Percentiles rank a stretch among this genome's conserved stretches.
Conservation (phyloP, 306 rosid species). For the Lotus japonicus region DNA sequence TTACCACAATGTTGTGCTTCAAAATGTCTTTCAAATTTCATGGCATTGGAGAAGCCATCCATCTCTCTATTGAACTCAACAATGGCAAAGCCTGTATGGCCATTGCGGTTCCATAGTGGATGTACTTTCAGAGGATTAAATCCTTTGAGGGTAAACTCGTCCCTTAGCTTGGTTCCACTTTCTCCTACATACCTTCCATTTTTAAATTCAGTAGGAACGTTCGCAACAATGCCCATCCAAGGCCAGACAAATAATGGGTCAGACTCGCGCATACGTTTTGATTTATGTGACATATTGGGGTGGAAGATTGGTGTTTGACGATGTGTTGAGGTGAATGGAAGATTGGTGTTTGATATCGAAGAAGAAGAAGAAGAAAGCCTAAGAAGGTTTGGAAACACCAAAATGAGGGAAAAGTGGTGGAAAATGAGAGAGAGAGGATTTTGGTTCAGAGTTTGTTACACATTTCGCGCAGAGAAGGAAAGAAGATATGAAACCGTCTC, state of each 20-base stretch:
- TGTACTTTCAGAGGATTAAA: slow-evolving; percentile 62
- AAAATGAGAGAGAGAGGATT: too few relatives aligned
- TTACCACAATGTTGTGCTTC: slow-evolving; percentile 44
- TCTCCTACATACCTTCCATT: slow-evolving; percentile 50
- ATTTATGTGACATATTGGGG: too few relatives aligned
- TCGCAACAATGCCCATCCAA: slow-evolving; percentile 67
- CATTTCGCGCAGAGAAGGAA: too few relatives aligned
- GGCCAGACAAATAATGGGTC: slow-evolving; percentile 59
- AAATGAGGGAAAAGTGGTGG: too few relatives aligned
- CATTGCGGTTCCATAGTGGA: slow-evolving; percentile 52
- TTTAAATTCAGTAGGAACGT: slow-evolving; percentile 38
- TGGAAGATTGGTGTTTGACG: too few relatives aligned
- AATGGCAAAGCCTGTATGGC: slow-evolving; percentile 72
- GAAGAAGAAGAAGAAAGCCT: too few relatives aligned
- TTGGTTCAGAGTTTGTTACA: too few relatives aligned
- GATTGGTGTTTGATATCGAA: too few relatives aligned
- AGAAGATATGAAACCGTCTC: too few relatives aligned
- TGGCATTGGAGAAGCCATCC: slow-evolving; percentile 66
- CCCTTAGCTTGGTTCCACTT: slow-evolving; percentile 57
- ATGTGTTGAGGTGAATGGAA: too few relatives aligned
- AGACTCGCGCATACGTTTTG: too few relatives aligned
- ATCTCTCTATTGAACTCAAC: slow-evolving; percentile 57
- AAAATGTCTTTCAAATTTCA: slow-evolving; percentile 61
- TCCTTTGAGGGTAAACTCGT: slow-evolving; percentile 45
- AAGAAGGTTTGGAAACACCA: too few relatives aligned